A percentile compares a stretch with the other conserved stretches of the same genome.
phyloP scores from a whole-genome alignment of 257 asterid species.

The Mitragyna speciosa region DNA sequence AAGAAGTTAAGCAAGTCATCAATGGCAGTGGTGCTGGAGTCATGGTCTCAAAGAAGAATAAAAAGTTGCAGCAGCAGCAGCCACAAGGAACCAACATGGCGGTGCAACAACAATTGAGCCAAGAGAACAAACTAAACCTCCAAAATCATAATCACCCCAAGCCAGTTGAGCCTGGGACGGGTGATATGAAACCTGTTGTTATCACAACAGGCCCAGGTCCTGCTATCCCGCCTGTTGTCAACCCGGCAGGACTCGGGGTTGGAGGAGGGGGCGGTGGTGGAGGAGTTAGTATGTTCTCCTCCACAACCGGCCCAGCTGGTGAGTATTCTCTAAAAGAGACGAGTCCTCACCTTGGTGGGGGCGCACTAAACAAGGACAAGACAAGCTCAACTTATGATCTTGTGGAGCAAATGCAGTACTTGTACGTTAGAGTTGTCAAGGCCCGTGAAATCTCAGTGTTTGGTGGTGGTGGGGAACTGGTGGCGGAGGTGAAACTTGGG shows the following conservation, averaged over 20 bases:
- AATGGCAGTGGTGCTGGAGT: conserved; percentile 10
- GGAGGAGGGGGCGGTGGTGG: conserved; percentile 39
- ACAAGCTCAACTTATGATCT: conserved; percentile 75
- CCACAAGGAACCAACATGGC: conserved; percentile 46
- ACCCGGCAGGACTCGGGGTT: conserved; percentile 24
- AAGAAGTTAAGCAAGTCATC: conserved; percentile 62
- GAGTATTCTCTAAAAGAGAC: conserved; percentile 76
- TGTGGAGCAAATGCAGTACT: conserved; percentile 86
- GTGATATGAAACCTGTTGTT: conserved; percentile 70
- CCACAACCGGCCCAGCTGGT: conserved; percentile 16
- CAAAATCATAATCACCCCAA: conserved; percentile 48
- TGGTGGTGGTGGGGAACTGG: conserved; percentile 51
- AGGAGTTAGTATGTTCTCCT: conserved; percentile 13
- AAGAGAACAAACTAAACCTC: conserved; percentile 30
- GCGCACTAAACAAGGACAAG: conserved; percentile 47
- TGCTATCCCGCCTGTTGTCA: conserved; percentile 31
- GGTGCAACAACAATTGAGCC: conserved; percentile 33
- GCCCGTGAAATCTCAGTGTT: conserved; percentile 51
- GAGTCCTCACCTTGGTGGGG: conserved; percentile 76
- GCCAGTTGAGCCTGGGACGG: conserved; percentile 51
- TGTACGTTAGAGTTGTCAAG: conserved; percentile 67
- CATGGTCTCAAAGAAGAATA: conserved; percentile 47
- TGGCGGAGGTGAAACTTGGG: conserved; percentile 83
- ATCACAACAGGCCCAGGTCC: conserved; percentile 53
- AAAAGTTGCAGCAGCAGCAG: conserved; percentile 47